Conservation (phyloP, 768 basidiomycete species). For the Podaxis sp. region DNA sequence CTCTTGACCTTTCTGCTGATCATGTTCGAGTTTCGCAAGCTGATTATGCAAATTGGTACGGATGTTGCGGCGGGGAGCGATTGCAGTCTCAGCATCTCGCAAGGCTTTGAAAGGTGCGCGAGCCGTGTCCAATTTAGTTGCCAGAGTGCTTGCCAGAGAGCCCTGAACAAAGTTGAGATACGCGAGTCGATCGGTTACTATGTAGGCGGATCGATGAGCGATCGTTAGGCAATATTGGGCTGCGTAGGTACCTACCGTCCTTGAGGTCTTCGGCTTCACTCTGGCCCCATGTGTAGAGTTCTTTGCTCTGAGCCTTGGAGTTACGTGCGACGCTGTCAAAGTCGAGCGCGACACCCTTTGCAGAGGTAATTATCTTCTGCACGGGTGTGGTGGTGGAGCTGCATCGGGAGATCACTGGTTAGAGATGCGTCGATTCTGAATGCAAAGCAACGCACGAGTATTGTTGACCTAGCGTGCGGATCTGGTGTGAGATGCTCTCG, state of each 20-base stretch:
- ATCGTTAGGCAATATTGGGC: conserved; percentile 13
- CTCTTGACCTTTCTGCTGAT: conserved; percentile 62
- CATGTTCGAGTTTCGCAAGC: conserved; percentile 65
- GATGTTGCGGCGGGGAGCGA: conserved; percentile 61
- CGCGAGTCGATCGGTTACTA: conserved; percentile 79
- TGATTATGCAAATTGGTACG: conserved; percentile 59
- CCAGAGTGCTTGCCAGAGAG: conserved; percentile 59
- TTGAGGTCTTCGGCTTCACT: conserved; percentile 67
- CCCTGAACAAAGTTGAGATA: conserved; percentile 81
- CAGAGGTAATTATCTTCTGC: conserved; percentile 77
- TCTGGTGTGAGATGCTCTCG: conserved; percentile 67
- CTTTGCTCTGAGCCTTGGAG: conserved; percentile 74
- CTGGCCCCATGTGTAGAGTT: conserved; percentile 85
- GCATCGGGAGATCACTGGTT: conserved; percentile 9
- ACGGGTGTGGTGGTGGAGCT: conserved; percentile 61
- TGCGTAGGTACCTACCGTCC: conserved; percentile 51
- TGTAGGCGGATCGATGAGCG: conserved; percentile 9
- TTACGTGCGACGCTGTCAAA: conserved; percentile 67
- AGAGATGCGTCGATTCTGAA: conserved; percentile 10
- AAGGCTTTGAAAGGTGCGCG: conserved; percentile 69
- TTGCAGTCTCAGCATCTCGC: conserved; percentile 64
- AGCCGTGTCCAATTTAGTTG: conserved; percentile 61
- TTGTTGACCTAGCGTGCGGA: conserved; percentile 72
- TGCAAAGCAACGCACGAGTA: conserved; percentile 52
- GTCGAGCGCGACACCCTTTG: conserved; percentile 79